Evolutionary conservation across 2,329 filamentous ascomycete genomes (phyloP).

Genomic region (Sclerotinia spermophila): DNA sequence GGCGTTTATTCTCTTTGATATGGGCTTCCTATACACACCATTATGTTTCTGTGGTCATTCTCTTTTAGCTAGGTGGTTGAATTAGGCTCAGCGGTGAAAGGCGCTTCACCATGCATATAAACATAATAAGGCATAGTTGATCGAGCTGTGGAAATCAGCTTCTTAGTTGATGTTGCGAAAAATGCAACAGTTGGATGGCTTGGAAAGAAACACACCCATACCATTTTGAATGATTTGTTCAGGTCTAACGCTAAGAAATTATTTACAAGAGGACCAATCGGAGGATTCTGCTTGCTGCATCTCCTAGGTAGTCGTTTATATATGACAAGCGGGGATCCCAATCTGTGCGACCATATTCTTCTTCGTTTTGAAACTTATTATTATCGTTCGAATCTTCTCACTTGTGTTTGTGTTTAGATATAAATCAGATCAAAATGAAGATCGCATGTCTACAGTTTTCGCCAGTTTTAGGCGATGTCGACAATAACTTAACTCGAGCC

Average conservation of each 20-base stretch:
- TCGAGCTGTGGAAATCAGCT: neutral
- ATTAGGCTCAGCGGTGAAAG: neutral
- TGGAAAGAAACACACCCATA: neutral
- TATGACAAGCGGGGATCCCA: neutral
- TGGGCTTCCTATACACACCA: too few relatives aligned
- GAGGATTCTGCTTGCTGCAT: neutral
- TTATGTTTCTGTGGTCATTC: neutral
- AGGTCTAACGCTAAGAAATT: neutral
- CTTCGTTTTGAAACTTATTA: neutral
- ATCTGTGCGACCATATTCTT: neutral
- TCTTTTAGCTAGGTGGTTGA: neutral
- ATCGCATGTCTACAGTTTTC: constrained; percentile 70
- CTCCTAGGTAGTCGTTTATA: neutral
- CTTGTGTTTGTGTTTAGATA: neutral
- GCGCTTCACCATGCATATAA: too few relatives aligned
- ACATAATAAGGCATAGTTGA: too few relatives aligned
- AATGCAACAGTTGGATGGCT: neutral
- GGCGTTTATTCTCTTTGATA: neutral
- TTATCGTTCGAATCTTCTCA: neutral
- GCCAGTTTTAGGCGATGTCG: constrained; percentile 58
- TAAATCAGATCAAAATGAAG: constrained; percentile 48
- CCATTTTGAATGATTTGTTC: neutral
- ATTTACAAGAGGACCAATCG: neutral
- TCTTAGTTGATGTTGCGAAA: neutral
- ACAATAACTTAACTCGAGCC: constrained; percentile 67